Evolutionary conservation across 208 protist genomes (phyloP), one percentile per base, ranked within the genome.

Genomic region (Acanthamoeba healyi): DNA sequence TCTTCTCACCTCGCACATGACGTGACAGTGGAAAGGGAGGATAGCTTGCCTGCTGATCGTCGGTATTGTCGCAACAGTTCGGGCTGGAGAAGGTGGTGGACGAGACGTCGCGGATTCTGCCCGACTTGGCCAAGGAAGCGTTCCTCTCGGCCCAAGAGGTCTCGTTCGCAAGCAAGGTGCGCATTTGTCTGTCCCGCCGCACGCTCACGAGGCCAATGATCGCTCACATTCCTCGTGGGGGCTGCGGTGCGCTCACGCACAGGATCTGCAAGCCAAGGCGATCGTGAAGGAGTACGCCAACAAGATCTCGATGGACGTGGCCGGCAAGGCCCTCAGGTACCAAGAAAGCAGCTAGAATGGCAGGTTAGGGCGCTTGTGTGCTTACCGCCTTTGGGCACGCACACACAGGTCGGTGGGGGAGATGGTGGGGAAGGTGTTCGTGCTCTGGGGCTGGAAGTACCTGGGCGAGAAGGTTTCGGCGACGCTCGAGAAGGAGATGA

Each of bases 371-470:
- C n/a, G n/a, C n/a, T n/a, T n/a, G n/a, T n/a, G n/a, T n/a, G n/a
- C n/a, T n/a, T n/a, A n/a, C n/a, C n/a, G n/a, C n/a, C n/a, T n/a
- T n/a, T n/a, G n/a, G n/a, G n/a, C n/a, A n/a, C n/a, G n/a, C n/a
- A n/a, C n/a, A n/a, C n/a, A n/a, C n/a, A 87, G 81, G 17, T 32
- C 81, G n/a, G 81, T 89, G 81, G 81, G 81, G 32, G 81, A 89
- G 81, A 89, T 89, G 81, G 81, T 89, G n/a, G 81, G 44, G 1
- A 89, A 89, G 12, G 54, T 89, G 32, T 89, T 89, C 40, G 81
- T 89, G 19, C 81, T 89, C 22, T 89, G 81, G 81, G 81, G 81
- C 44, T 89, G 81, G 81, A 89, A 89, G 46, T 89, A 67, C 54
- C 34, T 89, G 81, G 81, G 81, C 44, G 81, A 89, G 49, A 89